Conservation (phyloP, 345 rosid genomes). For the Moringa oleifera region DNA sequence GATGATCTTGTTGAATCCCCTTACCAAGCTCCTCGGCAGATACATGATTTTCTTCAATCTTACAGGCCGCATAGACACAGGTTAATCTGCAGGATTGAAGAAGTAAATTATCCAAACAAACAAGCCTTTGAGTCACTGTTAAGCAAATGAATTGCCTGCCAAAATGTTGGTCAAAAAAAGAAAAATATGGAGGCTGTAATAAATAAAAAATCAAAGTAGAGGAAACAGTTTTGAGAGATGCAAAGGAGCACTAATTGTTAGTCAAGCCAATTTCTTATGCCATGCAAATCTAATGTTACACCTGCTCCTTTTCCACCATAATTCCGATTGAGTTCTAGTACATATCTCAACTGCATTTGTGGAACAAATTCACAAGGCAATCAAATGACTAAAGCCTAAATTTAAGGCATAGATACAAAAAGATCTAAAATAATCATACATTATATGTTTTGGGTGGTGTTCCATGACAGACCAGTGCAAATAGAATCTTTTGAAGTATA, state of each 20-base stretch:
- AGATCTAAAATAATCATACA: slow-evolving; percentile 43
- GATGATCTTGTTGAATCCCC: slow-evolving; percentile 97
- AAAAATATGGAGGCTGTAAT: background rate
- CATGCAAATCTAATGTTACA: background rate
- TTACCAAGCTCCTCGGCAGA: slow-evolving; percentile 99
- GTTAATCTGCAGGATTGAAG: slow-evolving; percentile 67
- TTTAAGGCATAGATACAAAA: slow-evolving; percentile 6
- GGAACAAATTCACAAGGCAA: background rate
- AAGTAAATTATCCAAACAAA: slow-evolving; percentile 18
- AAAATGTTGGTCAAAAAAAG: no score
- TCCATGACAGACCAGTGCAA: slow-evolving; percentile 99
- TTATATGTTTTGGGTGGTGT: slow-evolving; percentile 90
- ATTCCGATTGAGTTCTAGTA: no score
- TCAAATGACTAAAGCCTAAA: background rate
- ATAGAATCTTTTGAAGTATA: slow-evolving; percentile 94
- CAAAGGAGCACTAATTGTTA: background rate
- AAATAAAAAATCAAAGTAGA: background rate
- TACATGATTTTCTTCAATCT: slow-evolving; percentile 97
- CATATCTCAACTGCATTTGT: background rate
- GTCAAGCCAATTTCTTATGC: background rate
- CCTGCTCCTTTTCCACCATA: no score
- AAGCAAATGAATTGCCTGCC: background rate
- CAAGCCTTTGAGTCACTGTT: slow-evolving; percentile 1
- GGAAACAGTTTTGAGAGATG: no score
- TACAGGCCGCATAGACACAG: slow-evolving; percentile 89